Evolutionary conservation across 2,329 filamentous ascomycete species (phyloP), one percentile per base, ranked within the genome.

Genomic region (Fusarium pseudograminearum): DNA sequence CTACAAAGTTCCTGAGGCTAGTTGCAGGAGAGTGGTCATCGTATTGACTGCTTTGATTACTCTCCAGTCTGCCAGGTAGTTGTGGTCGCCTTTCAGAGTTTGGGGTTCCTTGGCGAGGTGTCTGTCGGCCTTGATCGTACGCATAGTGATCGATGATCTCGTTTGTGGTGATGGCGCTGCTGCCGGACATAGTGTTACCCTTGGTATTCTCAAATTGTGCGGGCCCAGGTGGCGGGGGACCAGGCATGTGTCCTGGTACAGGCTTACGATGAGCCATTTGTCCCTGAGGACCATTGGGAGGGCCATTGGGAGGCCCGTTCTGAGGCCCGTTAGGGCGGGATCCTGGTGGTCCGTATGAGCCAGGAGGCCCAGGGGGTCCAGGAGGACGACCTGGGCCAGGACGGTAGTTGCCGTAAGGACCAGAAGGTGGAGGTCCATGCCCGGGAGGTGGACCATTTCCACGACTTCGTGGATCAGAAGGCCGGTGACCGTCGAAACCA

Each of bases 21-120:
- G 54, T 55, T 14, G 53, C 47, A 8, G 62, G 84, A 47, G 88
- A 89, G 34, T 86, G 84, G 65, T 92, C 90, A 61, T 92, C 90
- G 62, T 87, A 85, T 42, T 83, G 73, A 65, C 80, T 86, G 70
- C 83, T 86, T n/a, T 77, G 76, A 60, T 62, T 77, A 4, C 80
- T 70, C 14, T 70, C 69, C 34, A 74, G 71, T n/a, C 72, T 70
- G 18, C 73, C 73, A 15, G 71, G 70, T 4, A 71, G 73, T n/a
- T 69, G 73, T 15, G 73, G 76, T 16, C 70, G 67, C 18, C 65
- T 67, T 15, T 71, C 68, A n/a, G 67, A 65, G 47, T 71, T 69
- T 1, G 67, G 65, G 9, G 61, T 64, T 28, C 58, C 74, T 48
- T 60, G 55, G 1, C 62, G 56, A 20, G 57, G 52, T 34, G 71